phyloP scores from a whole-genome alignment of 768 basidiomycete genomes.

The Lactifluus rugatus region DNA sequence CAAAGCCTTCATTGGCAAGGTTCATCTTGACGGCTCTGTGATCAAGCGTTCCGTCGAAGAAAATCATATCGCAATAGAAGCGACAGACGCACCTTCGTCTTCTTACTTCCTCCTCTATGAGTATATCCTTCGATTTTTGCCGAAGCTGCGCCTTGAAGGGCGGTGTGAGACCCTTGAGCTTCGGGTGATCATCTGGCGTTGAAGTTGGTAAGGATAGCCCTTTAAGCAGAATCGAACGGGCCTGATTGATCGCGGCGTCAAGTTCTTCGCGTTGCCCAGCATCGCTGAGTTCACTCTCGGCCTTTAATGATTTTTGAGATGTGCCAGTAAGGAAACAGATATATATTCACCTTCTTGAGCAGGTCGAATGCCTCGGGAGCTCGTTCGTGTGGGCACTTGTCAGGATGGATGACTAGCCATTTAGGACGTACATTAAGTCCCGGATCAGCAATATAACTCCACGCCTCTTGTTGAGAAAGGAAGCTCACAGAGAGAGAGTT shows the following conservation, averaged over 20 bases:
- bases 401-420: conserved; percentile 87
- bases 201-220: conserved; percentile 49
- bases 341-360: conserved; percentile 68
- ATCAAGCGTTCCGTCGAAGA: conserved; percentile 2
- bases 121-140: conserved; percentile 66
- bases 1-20: conserved; percentile 82
- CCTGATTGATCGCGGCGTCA: conserved; percentile 69
- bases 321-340: not conserved
- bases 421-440: conserved; percentile 33
- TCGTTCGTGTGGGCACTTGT: conserved; percentile 83
- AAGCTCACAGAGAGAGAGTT: conserved; percentile 71
- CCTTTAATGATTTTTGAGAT: conserved; percentile 35
- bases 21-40: conserved; percentile 80
- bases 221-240: conserved; percentile 60
- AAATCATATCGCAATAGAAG: not conserved
- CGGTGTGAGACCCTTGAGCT: conserved; percentile 44
- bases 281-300: conserved; percentile 75
- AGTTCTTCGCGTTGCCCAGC: conserved; percentile 71
- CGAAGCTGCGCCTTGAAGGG: conserved; percentile 59
- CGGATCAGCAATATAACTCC: conserved; percentile 16
- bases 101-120: conserved; percentile 86
- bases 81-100: conserved; percentile 57
- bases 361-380: conserved; percentile 91
- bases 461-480: conserved; percentile 4
- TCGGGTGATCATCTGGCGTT: conserved; percentile 49